phyloP scores from a whole-genome alignment of 805 yeast genomes.

The Saturnispora kantuleensis region DNA sequence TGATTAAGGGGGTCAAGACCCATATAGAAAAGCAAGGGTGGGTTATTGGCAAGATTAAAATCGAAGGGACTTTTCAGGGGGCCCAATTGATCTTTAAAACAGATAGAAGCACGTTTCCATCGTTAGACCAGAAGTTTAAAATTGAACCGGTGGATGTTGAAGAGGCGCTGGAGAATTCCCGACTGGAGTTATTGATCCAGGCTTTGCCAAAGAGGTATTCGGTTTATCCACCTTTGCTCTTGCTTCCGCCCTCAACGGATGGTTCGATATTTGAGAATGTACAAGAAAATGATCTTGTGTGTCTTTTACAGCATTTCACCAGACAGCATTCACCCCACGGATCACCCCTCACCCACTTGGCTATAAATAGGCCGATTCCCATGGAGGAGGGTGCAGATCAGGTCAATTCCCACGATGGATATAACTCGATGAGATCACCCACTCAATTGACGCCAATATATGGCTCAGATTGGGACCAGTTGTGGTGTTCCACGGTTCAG shows the following conservation, averaged over 20 bases:
- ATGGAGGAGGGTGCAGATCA: slow-evolving; percentile 10
- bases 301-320: slow-evolving; percentile 2
- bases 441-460: slow-evolving; percentile 45
- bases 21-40: neutral
- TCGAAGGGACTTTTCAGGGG: neutral
- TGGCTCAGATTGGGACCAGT: slow-evolving; percentile 60
- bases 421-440: slow-evolving; percentile 44
- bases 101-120: neutral
- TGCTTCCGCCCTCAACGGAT: slow-evolving; percentile 44
- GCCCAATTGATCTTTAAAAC: too few species aligned
- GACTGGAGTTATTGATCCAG: neutral
- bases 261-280: slow-evolving; percentile 18
- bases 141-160: neutral
- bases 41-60: neutral
- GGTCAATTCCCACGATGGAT: slow-evolving; percentile 8
- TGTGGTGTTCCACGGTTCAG: slow-evolving; percentile 66
- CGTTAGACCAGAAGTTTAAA: neutral
- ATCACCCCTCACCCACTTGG: slow-evolving; percentile 40
- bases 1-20: slow-evolving; percentile 6
- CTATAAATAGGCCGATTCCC: slow-evolving; percentile 61
- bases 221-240: slow-evolving; percentile 56
- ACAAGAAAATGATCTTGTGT: neutral
- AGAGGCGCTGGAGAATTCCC: neutral
- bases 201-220: slow-evolving; percentile 47
- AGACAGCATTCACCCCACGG: slow-evolving; percentile 7